Evolutionary conservation across 1,284 basidiomycete genomes (phyloP).

Genomic region (Vanrija humicola): DNA sequence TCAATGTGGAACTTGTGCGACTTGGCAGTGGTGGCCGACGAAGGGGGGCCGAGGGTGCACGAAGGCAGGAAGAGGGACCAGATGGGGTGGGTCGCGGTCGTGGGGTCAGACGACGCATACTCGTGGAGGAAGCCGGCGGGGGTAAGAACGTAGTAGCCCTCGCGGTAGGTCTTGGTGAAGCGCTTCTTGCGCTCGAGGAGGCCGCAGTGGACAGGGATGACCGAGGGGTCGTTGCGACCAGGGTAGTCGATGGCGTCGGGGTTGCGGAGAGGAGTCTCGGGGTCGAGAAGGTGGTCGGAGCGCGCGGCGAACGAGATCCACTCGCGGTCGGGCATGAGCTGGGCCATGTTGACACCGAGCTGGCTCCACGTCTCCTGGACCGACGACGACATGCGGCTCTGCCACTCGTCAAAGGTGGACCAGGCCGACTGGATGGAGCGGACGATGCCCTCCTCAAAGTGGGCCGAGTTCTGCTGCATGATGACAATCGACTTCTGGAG

Average conservation of each 20-base stretch:
- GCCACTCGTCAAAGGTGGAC: slow-evolving; percentile 98
- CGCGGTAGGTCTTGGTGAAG: slow-evolving; percentile 85
- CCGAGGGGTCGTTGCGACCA: slow-evolving; percentile 85
- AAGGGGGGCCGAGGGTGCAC: slow-evolving; percentile 95
- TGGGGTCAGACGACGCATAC: slow-evolving; percentile 75
- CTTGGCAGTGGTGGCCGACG: slow-evolving; percentile 60
- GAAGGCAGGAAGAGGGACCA: slow-evolving; percentile 91
- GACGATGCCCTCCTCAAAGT: slow-evolving; percentile 96
- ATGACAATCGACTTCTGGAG: slow-evolving; percentile 98
- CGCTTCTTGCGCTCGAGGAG: slow-evolving; percentile 95
- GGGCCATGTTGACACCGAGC: slow-evolving; percentile 74
- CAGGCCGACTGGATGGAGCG: slow-evolving; percentile 93
- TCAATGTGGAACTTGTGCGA: slow-evolving; percentile 98
- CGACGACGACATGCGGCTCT: slow-evolving; percentile 73
- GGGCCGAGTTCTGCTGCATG: slow-evolving; percentile 96
- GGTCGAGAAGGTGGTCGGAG: slow-evolving; percentile 92
- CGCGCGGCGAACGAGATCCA: slow-evolving; percentile 96
- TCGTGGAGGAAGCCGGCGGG: slow-evolving; percentile 95
- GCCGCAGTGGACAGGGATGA: slow-evolving; percentile 84
- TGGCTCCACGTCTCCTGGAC: slow-evolving; percentile 77
- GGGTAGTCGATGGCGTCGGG: slow-evolving; percentile 81
- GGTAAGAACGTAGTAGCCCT: slow-evolving; percentile 89
- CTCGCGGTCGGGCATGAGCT: slow-evolving; percentile 85
- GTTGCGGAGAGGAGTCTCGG: slow-evolving; percentile 86
- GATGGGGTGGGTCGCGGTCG: slow-evolving; percentile 62